Conservation (phyloP, 345 rosid species). For the Corchorus olitorius region DNA sequence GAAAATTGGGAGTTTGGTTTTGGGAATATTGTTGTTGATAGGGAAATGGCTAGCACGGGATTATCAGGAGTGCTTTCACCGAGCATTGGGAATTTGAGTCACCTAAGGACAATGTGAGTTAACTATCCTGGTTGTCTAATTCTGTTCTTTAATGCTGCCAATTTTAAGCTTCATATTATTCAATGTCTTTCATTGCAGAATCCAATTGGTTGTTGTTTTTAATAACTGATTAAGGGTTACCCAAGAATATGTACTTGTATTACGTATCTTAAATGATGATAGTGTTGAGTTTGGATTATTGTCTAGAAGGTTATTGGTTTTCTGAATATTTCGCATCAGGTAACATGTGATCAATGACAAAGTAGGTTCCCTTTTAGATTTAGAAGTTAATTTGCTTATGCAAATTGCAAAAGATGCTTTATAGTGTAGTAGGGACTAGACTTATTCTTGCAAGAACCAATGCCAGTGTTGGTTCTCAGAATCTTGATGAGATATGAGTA, state of each 20-base stretch:
- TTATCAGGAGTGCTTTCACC: slow-evolving; percentile 76
- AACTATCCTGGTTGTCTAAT: background rate
- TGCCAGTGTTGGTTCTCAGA: background rate
- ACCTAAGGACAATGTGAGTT: slow-evolving; percentile 71
- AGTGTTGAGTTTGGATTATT: background rate
- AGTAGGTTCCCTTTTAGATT: slow-evolving; percentile 1
- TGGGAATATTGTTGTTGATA: slow-evolving; percentile 25
- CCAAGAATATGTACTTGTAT: background rate
- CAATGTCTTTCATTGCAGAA: background rate
- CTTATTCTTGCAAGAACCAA: slow-evolving; percentile 9
- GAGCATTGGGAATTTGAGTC: slow-evolving; percentile 74
- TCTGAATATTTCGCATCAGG: background rate
- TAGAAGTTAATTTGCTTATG: slow-evolving; percentile 12
- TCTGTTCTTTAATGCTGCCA: background rate
- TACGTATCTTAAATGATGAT: background rate
- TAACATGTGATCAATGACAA: background rate
- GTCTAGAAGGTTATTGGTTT: background rate
- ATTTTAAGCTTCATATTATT: background rate
- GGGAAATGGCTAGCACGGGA: slow-evolving; percentile 83
- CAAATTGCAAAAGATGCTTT: slow-evolving; percentile 6
- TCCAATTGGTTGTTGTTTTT: background rate
- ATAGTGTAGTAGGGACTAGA: background rate
- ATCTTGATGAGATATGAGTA: too few relatives aligned
- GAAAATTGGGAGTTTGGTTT: background rate
- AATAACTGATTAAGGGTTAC: background rate